A percentile compares a stretch with the other conserved stretches of the same genome.
These are phyloP conservation scores for Cladobotryum protrusum DNA, from an alignment of 2,329 filamentous ascomycete genomes.

Conservation along the genomic window DNA sequence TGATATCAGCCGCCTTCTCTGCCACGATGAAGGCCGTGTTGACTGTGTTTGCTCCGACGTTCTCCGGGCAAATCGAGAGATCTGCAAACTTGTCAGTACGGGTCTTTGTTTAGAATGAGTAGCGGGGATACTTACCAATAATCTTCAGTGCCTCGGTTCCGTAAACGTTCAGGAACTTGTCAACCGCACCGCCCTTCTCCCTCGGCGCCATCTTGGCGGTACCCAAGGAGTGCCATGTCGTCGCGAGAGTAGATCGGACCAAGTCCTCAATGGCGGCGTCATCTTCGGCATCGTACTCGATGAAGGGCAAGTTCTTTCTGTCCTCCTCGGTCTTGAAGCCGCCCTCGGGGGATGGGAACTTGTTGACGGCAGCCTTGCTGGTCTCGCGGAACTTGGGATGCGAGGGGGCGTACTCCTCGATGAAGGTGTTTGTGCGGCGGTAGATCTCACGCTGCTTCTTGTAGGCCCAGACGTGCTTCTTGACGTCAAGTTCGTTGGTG, in stretches of 20 bases:
- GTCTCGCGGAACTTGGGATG: conserved; percentile 38
- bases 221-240: conserved; percentile 38
- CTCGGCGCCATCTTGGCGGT: conserved; percentile 37
- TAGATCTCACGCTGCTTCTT: conserved; percentile 56
- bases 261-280: conserved; percentile 40
- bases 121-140: conserved; percentile 23
- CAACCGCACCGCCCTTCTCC: conserved; percentile 35
- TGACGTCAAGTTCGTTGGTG: conserved; percentile 44
- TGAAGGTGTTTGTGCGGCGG: conserved; percentile 47
- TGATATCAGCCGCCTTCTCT: conserved; percentile 34
- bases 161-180: conserved; percentile 35
- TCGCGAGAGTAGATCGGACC: conserved; percentile 31
- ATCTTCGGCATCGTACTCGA: conserved; percentile 44
- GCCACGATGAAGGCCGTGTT: conserved; percentile 39
- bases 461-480: conserved; percentile 56
- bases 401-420: conserved; percentile 34
- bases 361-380: conserved; percentile 31
- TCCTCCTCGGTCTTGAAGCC: conserved; percentile 22
- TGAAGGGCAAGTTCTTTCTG: conserved; percentile 15
- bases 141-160: conserved; percentile 33
- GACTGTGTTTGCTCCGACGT: conserved; percentile 39
- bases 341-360: conserved; percentile 15
- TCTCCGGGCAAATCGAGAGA: conserved; percentile 30
- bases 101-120: neutral
- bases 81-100: conserved; percentile 20